Percentiles rank a stretch among this genome's conserved stretches.
Evolutionary conservation across 139 green algal species (phyloP).

Genomic region (Coccomyxa sp.): DNA sequence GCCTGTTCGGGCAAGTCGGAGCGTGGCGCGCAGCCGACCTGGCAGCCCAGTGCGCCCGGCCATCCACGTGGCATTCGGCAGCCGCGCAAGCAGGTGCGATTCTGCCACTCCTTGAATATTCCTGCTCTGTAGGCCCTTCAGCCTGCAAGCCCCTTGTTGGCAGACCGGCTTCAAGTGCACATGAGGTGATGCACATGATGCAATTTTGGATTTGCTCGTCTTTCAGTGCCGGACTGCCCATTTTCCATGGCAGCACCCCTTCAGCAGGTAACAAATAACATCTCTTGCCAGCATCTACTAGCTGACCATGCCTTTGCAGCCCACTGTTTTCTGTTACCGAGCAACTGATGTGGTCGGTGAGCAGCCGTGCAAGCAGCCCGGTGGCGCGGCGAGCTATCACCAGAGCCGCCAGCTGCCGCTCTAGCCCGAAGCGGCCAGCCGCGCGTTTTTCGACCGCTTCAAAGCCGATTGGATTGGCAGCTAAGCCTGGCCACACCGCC

Average conservation of each 20-base stretch:
- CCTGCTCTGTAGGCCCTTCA: background rate
- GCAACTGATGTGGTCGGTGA: background rate
- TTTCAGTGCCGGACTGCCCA: too few relatives aligned
- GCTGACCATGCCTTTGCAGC: too few relatives aligned
- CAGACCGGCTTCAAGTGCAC: background rate
- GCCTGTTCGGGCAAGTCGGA: too few relatives aligned
- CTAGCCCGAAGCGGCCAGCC: background rate
- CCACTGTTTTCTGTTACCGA: too few relatives aligned
- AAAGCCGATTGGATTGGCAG: too few relatives aligned
- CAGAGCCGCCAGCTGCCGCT: background rate
- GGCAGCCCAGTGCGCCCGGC: background rate
- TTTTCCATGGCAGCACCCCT: too few relatives aligned
- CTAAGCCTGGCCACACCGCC: background rate
- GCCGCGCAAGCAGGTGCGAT: background rate
- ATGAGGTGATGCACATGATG: background rate
- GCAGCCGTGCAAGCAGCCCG: too few relatives aligned
- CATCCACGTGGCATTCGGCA: background rate
- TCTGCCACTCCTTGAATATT: background rate
- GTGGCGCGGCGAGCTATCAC: too few relatives aligned
- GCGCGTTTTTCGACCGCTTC: background rate
- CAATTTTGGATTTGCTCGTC: background rate
- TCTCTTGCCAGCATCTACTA: too few relatives aligned
- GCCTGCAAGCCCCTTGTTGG: background rate
- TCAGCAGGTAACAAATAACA: too few relatives aligned
- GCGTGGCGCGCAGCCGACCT: too few relatives aligned